Evolutionary conservation across 1,284 basidiomycete species (phyloP), one percentile per base, ranked within the genome.

Genomic region (Phellopilus nigrolimitatus): DNA sequence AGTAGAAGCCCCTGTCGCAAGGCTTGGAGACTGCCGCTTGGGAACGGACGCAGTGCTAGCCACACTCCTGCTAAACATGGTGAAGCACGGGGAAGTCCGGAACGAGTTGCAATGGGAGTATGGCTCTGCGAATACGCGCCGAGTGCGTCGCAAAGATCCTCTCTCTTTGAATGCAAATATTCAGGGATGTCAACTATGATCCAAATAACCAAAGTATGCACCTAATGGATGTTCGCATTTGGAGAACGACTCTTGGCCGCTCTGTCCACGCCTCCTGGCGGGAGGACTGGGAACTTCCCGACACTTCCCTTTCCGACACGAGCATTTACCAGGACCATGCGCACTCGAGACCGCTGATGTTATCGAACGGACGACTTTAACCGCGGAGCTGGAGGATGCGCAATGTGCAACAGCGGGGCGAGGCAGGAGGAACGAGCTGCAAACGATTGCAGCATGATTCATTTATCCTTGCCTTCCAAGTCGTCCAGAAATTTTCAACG

Each of bases 21-120:
- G 17, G n/a, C 33, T 21, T 30, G 44, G 39, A 13, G 41, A 22
- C 36, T 43, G 54, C 28, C 54, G 42, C 34, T 27, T 47, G 19
- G 54, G 54, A 19, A 55, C 34, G n/a, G 54, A 42, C 10, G 54
- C 54, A 5, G 54, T 19, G 31, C 54, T 55, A n/a, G 54, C 49
- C n/a, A 55, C 36, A 22, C 54, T 47, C 24, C 54, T 48, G 38
- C 44, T 51, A 19, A 55, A 55, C 54, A 55, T 55, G 2, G 49
- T 51, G 33, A 47, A 55, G 24, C 49, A 51, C 4, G 54, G 54
- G 5, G 54, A 51, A 13, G 49, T 43, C 24, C 49, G 54, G 27
- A 51, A 55, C 3, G 30, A n/a, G 33, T 49, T 39, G 27, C 19
- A 25, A 43, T 47, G 51, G 3, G 36, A 12, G 12, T 47, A 21